Evolutionary conservation across 768 basidiomycete species (phyloP).

Genomic region (Leccinum aurantiacum): DNA sequence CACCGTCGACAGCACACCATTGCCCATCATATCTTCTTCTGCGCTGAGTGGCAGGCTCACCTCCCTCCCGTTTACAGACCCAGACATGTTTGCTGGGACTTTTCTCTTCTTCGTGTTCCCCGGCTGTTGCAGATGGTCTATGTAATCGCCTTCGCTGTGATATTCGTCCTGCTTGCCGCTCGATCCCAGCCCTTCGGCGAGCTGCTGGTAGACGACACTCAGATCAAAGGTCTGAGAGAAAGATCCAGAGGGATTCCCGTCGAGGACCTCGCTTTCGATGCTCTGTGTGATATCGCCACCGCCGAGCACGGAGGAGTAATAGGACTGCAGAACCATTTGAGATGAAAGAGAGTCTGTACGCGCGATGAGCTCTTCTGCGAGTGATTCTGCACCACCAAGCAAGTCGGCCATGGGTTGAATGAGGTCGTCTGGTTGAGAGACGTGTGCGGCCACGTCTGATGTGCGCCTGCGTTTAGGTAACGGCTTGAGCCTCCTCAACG

Average conservation of each 20-base stretch:
- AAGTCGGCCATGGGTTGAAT: conserved; percentile 33
- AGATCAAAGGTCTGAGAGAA: conserved; percentile 29
- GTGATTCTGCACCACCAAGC: conserved; percentile 44
- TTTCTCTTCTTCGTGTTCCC: conserved; percentile 89
- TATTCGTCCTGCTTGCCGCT: conserved; percentile 47
- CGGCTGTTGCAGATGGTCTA: conserved; percentile 70
- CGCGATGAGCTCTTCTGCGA: conserved; percentile 57
- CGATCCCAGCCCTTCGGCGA: conserved; percentile 26
- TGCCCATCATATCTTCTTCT: conserved; percentile 39
- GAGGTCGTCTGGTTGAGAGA: conserved; percentile 28
- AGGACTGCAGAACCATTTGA: conserved; percentile 60
- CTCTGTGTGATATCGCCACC: conserved; percentile 41
- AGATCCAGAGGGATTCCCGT: conserved; percentile 22
- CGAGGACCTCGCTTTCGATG: conserved; percentile 16
- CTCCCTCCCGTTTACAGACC: conserved; percentile 43
- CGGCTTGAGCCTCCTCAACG: conserved; percentile 69
- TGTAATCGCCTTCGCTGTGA: conserved; percentile 58
- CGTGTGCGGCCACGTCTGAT: conserved; percentile 32
- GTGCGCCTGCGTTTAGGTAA: conserved; percentile 75
- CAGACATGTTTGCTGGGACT: conserved; percentile 64
- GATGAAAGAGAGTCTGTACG: conserved; percentile 59
- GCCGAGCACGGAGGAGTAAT: conserved; percentile 58
- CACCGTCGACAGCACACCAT: conserved; percentile 23
- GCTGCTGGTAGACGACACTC: conserved; percentile 27
- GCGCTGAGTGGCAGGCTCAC: conserved; percentile 41